Conservation (phyloP, 257 asterid species). For the Lantana camara region DNA sequence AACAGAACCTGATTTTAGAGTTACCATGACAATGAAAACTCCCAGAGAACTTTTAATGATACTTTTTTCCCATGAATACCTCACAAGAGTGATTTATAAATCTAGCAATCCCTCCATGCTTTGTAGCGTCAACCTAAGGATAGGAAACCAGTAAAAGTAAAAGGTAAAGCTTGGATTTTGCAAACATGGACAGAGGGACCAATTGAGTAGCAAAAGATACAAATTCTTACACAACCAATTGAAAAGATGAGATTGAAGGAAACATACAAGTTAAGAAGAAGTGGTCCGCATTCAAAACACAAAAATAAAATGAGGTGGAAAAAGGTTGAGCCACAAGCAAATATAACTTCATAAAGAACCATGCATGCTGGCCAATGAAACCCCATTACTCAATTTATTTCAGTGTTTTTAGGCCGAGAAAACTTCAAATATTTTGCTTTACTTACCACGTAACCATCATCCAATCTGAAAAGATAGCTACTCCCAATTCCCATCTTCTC, state of each 20-base stretch:
- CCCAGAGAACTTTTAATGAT: slow-evolving; percentile 25
- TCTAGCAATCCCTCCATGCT: slow-evolving; percentile 97
- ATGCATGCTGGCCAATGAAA: neutral
- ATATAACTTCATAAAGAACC: neutral
- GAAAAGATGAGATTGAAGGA: neutral
- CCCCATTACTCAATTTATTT: slow-evolving; percentile 18
- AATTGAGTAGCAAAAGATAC: neutral
- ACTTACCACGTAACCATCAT: slow-evolving; percentile 98
- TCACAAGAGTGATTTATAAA: slow-evolving; percentile 98
- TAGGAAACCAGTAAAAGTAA: slow-evolving; percentile 6
- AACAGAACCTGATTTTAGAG: slow-evolving; percentile 28
- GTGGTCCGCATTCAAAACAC: neutral
- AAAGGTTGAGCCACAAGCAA: slow-evolving; percentile 10
- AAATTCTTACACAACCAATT: slow-evolving; percentile 13
- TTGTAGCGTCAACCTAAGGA: slow-evolving; percentile 97
- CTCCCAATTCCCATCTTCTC: slow-evolving; percentile 99
- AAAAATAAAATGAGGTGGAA: neutral
- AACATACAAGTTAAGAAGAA: slow-evolving; percentile 12
- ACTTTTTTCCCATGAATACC: slow-evolving; percentile 48
- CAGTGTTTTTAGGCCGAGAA: slow-evolving; percentile 7
- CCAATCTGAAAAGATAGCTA: slow-evolving; percentile 98
- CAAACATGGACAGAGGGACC: slow-evolving; percentile 10
- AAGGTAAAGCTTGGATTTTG: neutral
- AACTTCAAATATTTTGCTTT: slow-evolving; percentile 15
- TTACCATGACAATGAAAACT: slow-evolving; percentile 14